Evolutionary conservation across 768 basidiomycete species (phyloP), one percentile per base, ranked within the genome.

Genomic region (Pulveroboletus frians): DNA sequence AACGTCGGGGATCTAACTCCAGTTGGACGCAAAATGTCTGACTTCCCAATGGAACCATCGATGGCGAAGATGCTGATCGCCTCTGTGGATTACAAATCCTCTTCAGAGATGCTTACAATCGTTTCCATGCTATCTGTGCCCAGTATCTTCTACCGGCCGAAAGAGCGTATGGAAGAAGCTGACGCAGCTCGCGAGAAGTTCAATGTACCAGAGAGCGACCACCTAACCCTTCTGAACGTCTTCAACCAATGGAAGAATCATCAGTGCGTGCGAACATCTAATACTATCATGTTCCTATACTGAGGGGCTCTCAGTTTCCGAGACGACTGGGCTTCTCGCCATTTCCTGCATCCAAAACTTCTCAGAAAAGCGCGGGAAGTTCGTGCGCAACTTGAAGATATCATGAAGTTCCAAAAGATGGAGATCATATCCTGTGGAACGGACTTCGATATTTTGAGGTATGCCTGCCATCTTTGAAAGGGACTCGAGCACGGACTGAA

Each of bases 391-490:
- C 78, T 99, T 14, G 94, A 97, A 64, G 96, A 99, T 62, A 98
- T 99, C 68, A 97, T 97, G 93, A 95, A 96, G 63, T 88, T 90
- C 68, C 94, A 97, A 71, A 97, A 97, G 73, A 91, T 98, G 88
- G 89, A 88, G 41, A 69, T 92, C 18, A 79, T 91, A 57, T 92
- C 92, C 5, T 85, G 83, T 34, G 95, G 95, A 7, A 97, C 94
- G 0, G 93, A 98, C 64, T 98, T 92, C 70, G 96, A 99, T 61
- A 70, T 94, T 20, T 76, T 97, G 54, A 71, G 84, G 82, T 91
- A 48, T 26, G 73, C 66, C 3, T 32, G 11, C 30, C 34, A 27
- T 54, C 38, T 38, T 13, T 9, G 9, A 30, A 14, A 14, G 26
- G 29, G 47, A 20, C 6, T 29, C 30, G 46, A 41, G 47, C 29